Percentiles rank a stretch among this genome's conserved stretches.
These are phyloP conservation scores for Orbilia quercus DNA, from an alignment of 2,329 filamentous ascomycete species.

Conservation along the genomic window DNA sequence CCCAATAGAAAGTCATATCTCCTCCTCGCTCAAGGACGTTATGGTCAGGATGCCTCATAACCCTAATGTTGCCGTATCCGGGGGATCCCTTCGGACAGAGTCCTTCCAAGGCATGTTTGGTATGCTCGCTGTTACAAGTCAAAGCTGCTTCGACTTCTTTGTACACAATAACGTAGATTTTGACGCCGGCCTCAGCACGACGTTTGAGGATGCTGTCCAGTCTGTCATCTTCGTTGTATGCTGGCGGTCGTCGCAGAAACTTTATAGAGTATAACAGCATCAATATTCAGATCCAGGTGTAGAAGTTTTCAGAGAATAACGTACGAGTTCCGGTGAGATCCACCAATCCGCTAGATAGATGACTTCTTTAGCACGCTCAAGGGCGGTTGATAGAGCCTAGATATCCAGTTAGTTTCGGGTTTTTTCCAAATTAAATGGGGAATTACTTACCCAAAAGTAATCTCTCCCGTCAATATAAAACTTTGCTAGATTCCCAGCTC, in stretches of 20 bases:
- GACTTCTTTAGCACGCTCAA: slow-evolving; percentile 89
- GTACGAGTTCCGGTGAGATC: slow-evolving; percentile 80
- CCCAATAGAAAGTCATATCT: slow-evolving; percentile 96
- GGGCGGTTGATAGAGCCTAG: slow-evolving; percentile 78
- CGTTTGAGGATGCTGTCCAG: slow-evolving; percentile 88
- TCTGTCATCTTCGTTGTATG: slow-evolving; percentile 83
- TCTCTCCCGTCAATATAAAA: slow-evolving; percentile 97
- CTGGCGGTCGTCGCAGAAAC: slow-evolving; percentile 85
- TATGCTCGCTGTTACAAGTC: slow-evolving; percentile 92
- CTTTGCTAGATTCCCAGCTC: slow-evolving; percentile 86
- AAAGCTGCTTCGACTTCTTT: slow-evolving; percentile 83
- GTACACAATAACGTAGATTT: slow-evolving; percentile 93
- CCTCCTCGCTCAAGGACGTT: slow-evolving; percentile 92
- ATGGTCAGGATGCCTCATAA: slow-evolving; percentile 94
- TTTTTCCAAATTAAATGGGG: slow-evolving; percentile 17
- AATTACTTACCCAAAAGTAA: slow-evolving; percentile 78
- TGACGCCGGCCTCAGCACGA: slow-evolving; percentile 88
- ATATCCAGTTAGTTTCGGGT: slow-evolving; percentile 57
- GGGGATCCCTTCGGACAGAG: slow-evolving; percentile 84
- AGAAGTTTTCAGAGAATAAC: slow-evolving; percentile 2
- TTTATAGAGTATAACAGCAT: slow-evolving; percentile 19
- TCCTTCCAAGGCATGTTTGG: slow-evolving; percentile 82
- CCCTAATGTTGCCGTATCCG: slow-evolving; percentile 85
- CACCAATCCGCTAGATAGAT: slow-evolving; percentile 99
- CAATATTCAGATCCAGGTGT: slow-evolving; percentile 8